These are phyloP conservation scores for Populus trichocarpa DNA, from an alignment of 441 rosid species.

Conservation along the genomic window DNA sequence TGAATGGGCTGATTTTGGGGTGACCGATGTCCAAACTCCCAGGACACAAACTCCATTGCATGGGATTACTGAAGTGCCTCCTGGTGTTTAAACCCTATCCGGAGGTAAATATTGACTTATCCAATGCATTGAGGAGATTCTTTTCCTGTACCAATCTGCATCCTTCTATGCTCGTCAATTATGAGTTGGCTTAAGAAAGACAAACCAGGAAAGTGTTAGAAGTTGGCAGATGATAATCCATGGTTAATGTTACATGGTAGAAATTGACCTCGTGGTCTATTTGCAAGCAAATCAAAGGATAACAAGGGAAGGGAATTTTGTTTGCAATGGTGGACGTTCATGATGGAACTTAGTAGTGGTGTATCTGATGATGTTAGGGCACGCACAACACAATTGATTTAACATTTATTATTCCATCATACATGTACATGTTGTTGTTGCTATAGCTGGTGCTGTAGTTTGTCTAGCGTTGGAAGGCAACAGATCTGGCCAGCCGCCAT, in stretches of 20 bases:
- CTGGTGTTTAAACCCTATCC: conserved; percentile 31
- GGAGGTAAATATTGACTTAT: conserved; percentile 31
- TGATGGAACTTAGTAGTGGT: conserved; percentile 10
- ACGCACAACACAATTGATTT: not conserved
- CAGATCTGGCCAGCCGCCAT: not conserved
- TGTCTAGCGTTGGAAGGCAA: not conserved
- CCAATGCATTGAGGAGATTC: conserved; percentile 2
- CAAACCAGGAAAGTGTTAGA: conserved; percentile 8
- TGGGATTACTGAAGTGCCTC: conserved; percentile 31
- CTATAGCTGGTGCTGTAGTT: not conserved
- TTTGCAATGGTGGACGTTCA: conserved; percentile 3
- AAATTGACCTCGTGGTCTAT: conserved; percentile 6
- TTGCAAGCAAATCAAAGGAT: conserved; percentile 3
- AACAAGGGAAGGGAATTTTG: not conserved
- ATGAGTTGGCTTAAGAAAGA: conserved; percentile 3
- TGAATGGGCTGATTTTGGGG: conserved; percentile 70
- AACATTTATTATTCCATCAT: not conserved
- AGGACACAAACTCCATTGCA: conserved; percentile 49
- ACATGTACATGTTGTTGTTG: not conserved
- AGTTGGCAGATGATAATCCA: conserved; percentile 10
- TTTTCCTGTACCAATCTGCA: not conserved
- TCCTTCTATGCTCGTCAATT: not conserved
- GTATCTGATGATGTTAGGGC: conserved; percentile 23
- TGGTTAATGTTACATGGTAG: conserved; percentile 1
- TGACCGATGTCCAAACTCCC: conserved; percentile 49